A percentile compares a stretch with the other conserved stretches of the same genome.
phyloP scores from a whole-genome alignment of 768 basidiomycete species.

The Trichaptum fuscoviolaceum region DNA sequence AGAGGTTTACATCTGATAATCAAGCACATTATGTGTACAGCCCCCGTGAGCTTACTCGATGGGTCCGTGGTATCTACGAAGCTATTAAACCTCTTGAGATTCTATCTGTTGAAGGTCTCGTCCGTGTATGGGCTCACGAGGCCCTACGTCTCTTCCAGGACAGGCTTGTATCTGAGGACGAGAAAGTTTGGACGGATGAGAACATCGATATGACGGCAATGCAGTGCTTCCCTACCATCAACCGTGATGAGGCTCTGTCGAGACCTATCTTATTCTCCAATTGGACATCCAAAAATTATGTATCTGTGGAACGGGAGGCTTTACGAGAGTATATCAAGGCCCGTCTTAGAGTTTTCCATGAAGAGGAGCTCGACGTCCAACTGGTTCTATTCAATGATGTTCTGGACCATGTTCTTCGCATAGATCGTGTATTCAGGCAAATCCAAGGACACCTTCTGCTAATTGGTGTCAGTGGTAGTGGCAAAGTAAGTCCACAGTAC shows the following conservation, averaged over 20 bases:
- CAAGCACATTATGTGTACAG: slow-evolving; percentile 99
- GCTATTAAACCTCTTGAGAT: slow-evolving; percentile 91
- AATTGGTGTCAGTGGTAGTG: slow-evolving; percentile 97
- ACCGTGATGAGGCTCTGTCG: slow-evolving; percentile 75
- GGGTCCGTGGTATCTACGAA: slow-evolving; percentile 96
- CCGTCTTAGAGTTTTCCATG: slow-evolving; percentile 95
- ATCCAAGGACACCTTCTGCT: slow-evolving; percentile 93
- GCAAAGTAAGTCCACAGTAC: slow-evolving; percentile 62
- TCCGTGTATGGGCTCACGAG: slow-evolving; percentile 97
- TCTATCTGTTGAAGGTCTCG: slow-evolving; percentile 91
- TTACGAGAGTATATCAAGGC: slow-evolving; percentile 97
- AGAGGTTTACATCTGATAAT: slow-evolving; percentile 90
- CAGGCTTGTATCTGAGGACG: slow-evolving; percentile 88
- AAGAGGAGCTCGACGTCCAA: slow-evolving; percentile 97
- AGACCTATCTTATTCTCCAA: slow-evolving; percentile 97
- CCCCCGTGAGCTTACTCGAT: slow-evolving; percentile 96
- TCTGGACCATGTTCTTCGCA: slow-evolving; percentile 94
- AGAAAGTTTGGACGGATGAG: slow-evolving; percentile 93
- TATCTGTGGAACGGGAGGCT: slow-evolving; percentile 89
- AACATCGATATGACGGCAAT: slow-evolving; percentile 79
- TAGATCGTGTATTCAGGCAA: slow-evolving; percentile 98
- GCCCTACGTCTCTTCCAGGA: slow-evolving; percentile 97
- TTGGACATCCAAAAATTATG: slow-evolving; percentile 97
- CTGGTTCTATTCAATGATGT: slow-evolving; percentile 99
- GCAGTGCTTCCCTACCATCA: slow-evolving; percentile 91